phyloP scores from a whole-genome alignment of 2,329 filamentous ascomycete species.

The Fusarium sarcochroum region DNA sequence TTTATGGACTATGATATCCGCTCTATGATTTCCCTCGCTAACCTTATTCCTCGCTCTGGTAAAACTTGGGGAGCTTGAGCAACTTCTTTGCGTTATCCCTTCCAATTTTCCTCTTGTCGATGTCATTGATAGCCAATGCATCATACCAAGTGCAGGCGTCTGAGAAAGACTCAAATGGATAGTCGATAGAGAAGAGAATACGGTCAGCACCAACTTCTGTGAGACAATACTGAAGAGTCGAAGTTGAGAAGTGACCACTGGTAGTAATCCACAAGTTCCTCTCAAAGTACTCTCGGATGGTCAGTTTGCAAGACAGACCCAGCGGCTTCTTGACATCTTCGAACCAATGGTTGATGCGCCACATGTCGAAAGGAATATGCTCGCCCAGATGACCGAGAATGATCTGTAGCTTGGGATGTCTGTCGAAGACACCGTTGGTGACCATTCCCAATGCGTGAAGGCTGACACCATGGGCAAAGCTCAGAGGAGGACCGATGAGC shows the following conservation, averaged over 20 bases:
- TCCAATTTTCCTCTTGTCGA: conserved; percentile 58
- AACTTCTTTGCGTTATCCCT: conserved; percentile 60
- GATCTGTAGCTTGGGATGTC: conserved; percentile 61
- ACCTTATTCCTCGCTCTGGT: conserved; percentile 39
- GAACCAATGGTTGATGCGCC: conserved; percentile 68
- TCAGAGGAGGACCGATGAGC: conserved; percentile 71
- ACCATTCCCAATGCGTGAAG: conserved; percentile 69
- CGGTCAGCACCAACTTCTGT: conserved; percentile 64
- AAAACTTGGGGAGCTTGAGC: conserved; percentile 53
- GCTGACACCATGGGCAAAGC: conserved; percentile 71
- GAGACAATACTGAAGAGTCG: conserved; percentile 64
- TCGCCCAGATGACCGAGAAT: conserved; percentile 65
- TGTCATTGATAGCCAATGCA: conserved; percentile 52
- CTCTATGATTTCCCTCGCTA: background rate
- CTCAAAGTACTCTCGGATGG: conserved; percentile 66
- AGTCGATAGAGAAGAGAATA: conserved; percentile 67
- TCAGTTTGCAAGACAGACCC: conserved; percentile 63
- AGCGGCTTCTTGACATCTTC: conserved; percentile 68
- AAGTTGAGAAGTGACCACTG: conserved; percentile 68
- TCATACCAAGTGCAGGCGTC: conserved; percentile 61
- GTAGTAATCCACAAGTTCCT: conserved; percentile 71
- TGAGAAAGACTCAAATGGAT: conserved; percentile 64
- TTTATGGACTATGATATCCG: too few relatives aligned
- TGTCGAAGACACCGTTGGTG: conserved; percentile 65
- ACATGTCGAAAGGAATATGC: conserved; percentile 64